Evolutionary conservation across 352 stramenopile species (phyloP).

Genomic region (Stramenopiles sp.): DNA sequence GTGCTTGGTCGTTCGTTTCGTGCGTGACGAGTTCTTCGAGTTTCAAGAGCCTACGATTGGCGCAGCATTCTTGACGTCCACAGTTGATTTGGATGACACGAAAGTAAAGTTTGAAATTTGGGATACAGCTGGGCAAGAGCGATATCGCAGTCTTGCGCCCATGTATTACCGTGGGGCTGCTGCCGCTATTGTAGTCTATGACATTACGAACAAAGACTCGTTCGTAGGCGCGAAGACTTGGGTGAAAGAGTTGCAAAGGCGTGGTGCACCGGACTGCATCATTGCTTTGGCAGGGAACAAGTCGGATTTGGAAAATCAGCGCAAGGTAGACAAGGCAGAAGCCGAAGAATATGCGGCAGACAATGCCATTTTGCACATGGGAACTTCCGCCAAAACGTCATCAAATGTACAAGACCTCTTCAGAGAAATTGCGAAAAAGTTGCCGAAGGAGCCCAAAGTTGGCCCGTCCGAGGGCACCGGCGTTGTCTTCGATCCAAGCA

Average conservation of each 20-base stretch:
- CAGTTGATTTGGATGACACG: conserved; percentile 85
- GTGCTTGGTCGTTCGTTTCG: conserved; percentile 96
- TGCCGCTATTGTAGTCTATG: conserved; percentile 86
- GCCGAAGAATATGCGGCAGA: conserved; percentile 92
- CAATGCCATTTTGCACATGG: conserved; percentile 96
- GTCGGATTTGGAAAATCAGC: conserved; percentile 82
- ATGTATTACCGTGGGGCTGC: conserved; percentile 91
- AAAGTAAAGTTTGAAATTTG: conserved; percentile 99
- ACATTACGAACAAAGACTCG: conserved; percentile 90
- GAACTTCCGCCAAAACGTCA: conserved; percentile 96
- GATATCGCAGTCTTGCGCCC: conserved; percentile 84
- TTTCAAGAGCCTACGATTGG: conserved; percentile 93
- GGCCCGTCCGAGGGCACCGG: background rate
- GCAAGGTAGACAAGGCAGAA: conserved; percentile 85
- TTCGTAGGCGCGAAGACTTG: conserved; percentile 95
- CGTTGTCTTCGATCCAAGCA: conserved; percentile 3
- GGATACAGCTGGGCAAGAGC: conserved; percentile 91
- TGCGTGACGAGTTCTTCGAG: conserved; percentile 98
- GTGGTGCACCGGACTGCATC: conserved; percentile 87
- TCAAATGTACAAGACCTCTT: conserved; percentile 98
- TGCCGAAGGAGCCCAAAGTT: conserved; percentile 12
- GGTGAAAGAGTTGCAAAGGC: conserved; percentile 98
- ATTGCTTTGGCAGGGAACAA: conserved; percentile 95
- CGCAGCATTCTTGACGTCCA: conserved; percentile 94
- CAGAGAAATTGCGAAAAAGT: conserved; percentile 57